Conservation (phyloP, 768 basidiomycete species). For the Suillus bovinus region DNA sequence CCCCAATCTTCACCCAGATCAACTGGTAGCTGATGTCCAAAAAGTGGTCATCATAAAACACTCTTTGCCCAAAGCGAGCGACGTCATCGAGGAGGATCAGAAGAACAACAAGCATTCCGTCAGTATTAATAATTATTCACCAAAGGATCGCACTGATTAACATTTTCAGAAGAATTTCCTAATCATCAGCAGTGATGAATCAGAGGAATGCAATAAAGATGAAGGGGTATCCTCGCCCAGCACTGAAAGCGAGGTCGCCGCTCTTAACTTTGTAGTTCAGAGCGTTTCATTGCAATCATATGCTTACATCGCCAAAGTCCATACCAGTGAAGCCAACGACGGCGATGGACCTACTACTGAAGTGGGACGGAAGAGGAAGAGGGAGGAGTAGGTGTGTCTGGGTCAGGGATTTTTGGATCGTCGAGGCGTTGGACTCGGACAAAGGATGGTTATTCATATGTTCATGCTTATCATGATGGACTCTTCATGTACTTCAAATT, state of each 20-base stretch:
- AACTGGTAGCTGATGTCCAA: not conserved
- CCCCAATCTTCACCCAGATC: not conserved
- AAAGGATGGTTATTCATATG: not conserved
- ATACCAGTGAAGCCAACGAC: too few species aligned
- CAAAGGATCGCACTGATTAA: not conserved
- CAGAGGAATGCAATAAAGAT: not conserved
- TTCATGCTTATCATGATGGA: too few species aligned
- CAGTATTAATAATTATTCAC: too few species aligned
- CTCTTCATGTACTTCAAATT: not conserved
- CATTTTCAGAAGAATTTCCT: not conserved
- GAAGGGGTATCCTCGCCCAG: too few species aligned
- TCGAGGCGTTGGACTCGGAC: not conserved
- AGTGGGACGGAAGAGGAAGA: not conserved
- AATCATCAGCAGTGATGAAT: too few species aligned
- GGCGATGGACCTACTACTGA: not conserved
- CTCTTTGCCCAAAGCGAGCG: not conserved
- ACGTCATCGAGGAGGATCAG: too few species aligned
- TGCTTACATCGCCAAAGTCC: too few species aligned
- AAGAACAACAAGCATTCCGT: not conserved
- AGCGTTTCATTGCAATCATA: too few species aligned
- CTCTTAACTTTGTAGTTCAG: not conserved
- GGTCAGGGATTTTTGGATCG: not conserved
- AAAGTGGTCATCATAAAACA: not conserved
- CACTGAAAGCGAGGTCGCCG: too few species aligned
- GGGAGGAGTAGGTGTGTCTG: not conserved